A percentile compares a stretch with the other conserved stretches of the same genome.
phyloP scores from a whole-genome alignment of 2,329 filamentous ascomycete genomes.

The Botrytis pseudocinerea region DNA sequence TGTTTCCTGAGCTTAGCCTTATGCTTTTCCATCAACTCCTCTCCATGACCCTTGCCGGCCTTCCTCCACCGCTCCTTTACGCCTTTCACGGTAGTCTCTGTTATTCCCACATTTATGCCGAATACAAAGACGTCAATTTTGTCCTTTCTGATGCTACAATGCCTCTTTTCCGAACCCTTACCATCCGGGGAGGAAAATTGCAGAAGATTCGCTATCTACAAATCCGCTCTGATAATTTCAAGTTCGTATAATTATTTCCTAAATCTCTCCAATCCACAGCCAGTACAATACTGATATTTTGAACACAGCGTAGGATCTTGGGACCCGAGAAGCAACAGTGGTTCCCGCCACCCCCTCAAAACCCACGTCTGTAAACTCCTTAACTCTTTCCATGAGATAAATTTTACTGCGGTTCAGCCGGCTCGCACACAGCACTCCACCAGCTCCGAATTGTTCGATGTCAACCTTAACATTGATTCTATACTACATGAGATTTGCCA shows the following conservation, averaged over 20 bases:
- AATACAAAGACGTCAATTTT: background rate
- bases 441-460: background rate
- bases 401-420: background rate
- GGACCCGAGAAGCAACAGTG: background rate
- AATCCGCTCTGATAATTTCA: background rate
- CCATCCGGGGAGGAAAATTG: background rate
- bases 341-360: accelerated
- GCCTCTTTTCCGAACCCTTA: background rate
- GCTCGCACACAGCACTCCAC: background rate
- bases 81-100: background rate
- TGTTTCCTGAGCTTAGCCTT: background rate
- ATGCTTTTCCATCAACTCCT: background rate
- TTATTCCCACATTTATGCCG: accelerated
- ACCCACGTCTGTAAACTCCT: background rate
- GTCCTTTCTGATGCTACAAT: background rate
- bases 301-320: no score
- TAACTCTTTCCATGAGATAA: background rate
- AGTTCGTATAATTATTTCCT: background rate
- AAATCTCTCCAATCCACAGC: background rate
- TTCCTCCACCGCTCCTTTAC: background rate
- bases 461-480: accelerated
- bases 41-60: background rate
- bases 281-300: background rate
- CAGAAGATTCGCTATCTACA: background rate
- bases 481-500: accelerated